Evolutionary conservation across 2,329 filamentous ascomycete genomes (phyloP).

Genomic region (Fusarium pseudoanthophilum): DNA sequence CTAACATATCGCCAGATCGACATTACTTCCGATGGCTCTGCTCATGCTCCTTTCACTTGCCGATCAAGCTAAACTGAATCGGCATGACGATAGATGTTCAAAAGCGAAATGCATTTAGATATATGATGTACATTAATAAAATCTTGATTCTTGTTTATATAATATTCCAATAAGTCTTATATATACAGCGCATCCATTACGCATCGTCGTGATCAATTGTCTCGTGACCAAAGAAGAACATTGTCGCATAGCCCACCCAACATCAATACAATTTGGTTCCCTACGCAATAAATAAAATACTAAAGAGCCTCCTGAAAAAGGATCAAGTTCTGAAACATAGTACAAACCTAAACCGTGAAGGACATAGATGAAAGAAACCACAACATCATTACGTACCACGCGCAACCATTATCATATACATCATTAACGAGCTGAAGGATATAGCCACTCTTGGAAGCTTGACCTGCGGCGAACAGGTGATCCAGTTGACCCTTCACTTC

Average conservation of each 20-base stretch:
- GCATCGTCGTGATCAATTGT: background rate
- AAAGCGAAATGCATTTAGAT: constrained; percentile 10
- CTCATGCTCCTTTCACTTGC: constrained; percentile 41
- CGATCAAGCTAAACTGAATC: constrained; percentile 13
- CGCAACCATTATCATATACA: no score
- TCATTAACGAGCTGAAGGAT: constrained; percentile 32
- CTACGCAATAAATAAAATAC: background rate
- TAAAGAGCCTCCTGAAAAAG: no score
- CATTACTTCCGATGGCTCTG: constrained; percentile 26
- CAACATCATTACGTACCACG: no score
- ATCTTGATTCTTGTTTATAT: background rate
- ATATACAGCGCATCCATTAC: background rate
- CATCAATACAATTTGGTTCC: background rate
- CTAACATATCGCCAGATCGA: constrained; percentile 21
- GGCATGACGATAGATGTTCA: background rate
- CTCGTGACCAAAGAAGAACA: background rate
- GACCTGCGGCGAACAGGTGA: constrained; percentile 28
- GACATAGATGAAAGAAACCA: background rate
- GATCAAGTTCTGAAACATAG: no score
- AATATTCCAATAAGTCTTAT: background rate
- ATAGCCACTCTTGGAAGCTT: constrained; percentile 35
- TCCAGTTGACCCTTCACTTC: constrained; percentile 22
- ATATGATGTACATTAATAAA: constrained; percentile 6
- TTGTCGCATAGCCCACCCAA: background rate
- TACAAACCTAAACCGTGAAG: background rate